These are phyloP conservation scores for Saxispiralis lemnorum DNA, from an alignment of 495 filamentous ascomycete species.

Conservation along the genomic window DNA sequence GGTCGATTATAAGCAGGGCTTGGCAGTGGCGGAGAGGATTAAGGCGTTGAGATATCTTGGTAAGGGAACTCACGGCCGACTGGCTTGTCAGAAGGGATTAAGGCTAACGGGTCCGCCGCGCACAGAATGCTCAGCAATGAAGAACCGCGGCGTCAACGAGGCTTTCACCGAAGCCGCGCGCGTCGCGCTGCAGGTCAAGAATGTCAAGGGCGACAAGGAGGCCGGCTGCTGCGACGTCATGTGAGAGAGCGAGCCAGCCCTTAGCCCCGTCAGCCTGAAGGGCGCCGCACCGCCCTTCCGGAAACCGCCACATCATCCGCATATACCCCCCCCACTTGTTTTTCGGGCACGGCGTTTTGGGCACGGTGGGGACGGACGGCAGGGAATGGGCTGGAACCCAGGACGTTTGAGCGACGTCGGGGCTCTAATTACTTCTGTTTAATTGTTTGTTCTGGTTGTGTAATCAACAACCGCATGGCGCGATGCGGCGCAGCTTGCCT, in stretches of 20 bases:
- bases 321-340: background rate
- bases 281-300: background rate
- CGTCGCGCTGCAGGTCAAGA: slow-evolving; percentile 81
- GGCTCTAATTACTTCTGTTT: too few relatives aligned
- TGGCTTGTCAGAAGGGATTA: too few relatives aligned
- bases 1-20: slow-evolving; percentile 81
- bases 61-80: too few relatives aligned
- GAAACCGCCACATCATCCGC: background rate
- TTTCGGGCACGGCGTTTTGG: background rate
- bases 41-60: slow-evolving; percentile 75
- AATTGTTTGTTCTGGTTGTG: too few relatives aligned
- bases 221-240: slow-evolving; percentile 20
- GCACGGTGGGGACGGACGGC: background rate
- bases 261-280: background rate
- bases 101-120: too few relatives aligned
- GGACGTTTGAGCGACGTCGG: too few relatives aligned
- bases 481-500: too few relatives aligned
- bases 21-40: slow-evolving; percentile 84
- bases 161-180: slow-evolving; percentile 96
- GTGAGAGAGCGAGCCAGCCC: slow-evolving; percentile 9
- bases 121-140: slow-evolving; percentile 87
- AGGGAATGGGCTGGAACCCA: too few relatives aligned
- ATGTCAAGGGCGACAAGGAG: slow-evolving; percentile 22
- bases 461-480: too few relatives aligned
- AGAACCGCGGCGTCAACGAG: slow-evolving; percentile 92